These are phyloP conservation scores for Colletotrichum sp. DNA, from an alignment of 2,329 filamentous ascomycete genomes.

Conservation along the genomic window DNA sequence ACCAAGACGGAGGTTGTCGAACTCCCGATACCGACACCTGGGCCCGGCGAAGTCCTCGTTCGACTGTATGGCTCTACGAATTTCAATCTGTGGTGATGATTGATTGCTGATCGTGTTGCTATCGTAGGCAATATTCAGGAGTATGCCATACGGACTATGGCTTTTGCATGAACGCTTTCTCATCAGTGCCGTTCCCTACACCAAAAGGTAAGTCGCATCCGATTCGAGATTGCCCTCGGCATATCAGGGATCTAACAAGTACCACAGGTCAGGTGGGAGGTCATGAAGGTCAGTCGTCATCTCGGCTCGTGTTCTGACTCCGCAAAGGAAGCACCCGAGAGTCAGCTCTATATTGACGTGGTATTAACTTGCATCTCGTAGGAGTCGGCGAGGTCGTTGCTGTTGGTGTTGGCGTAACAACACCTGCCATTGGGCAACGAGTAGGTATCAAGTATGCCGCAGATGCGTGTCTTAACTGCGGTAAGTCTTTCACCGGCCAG, in stretches of 20 bases:
- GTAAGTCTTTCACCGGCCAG: neutral
- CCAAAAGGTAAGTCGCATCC: neutral
- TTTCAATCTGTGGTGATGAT: neutral
- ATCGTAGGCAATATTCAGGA: slow-evolving; percentile 25
- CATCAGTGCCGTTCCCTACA: slow-evolving; percentile 17
- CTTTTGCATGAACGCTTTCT: slow-evolving; percentile 26
- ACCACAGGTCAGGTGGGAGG: slow-evolving; percentile 24
- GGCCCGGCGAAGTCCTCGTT: slow-evolving; percentile 27
- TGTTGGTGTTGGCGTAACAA: slow-evolving; percentile 16
- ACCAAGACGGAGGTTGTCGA: slow-evolving; percentile 29
- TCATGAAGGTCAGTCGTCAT: slow-evolving; percentile 19
- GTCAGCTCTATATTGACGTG: neutral
- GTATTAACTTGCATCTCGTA: neutral
- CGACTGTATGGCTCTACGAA: slow-evolving; percentile 20
- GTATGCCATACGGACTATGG: slow-evolving; percentile 32
- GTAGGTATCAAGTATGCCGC: slow-evolving; percentile 27
- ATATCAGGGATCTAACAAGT: neutral
- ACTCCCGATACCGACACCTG: slow-evolving; percentile 26
- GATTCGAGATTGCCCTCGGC: neutral
- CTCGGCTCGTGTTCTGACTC: neutral
- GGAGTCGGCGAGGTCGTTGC: slow-evolving; percentile 23
- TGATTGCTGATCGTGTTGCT: neutral
- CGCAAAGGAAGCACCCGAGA: neutral
- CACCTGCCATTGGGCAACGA: slow-evolving; percentile 17
- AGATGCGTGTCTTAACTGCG: slow-evolving; percentile 25